Percentiles rank a stretch among this genome's conserved stretches.
Conservation (phyloP, 176 grass and related monocot genomes). For the Aegilops speltoides region DNA sequence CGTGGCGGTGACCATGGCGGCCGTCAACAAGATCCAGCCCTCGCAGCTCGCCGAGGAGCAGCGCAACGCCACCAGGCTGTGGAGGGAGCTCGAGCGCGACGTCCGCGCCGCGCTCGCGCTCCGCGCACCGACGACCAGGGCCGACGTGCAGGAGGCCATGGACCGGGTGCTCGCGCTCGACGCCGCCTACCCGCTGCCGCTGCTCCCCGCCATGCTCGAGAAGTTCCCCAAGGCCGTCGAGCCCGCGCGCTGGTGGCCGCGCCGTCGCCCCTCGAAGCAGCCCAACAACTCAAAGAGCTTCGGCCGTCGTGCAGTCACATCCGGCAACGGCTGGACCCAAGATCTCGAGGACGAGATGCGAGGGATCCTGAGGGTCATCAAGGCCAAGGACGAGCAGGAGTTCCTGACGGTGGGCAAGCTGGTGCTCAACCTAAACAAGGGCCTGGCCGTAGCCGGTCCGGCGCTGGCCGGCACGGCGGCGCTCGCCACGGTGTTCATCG, state of each 20-base stretch:
- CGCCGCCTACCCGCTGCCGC: neutral
- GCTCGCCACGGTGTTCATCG: too few species aligned
- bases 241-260: conserved; percentile 55
- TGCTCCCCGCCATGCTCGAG: conserved; percentile 13
- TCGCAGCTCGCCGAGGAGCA: conserved; percentile 76
- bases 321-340: too few species aligned
- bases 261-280: neutral
- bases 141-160: conserved; percentile 26
- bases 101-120: neutral
- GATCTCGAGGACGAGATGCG: too few species aligned
- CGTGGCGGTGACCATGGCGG: conserved; percentile 31
- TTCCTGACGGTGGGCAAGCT: too few species aligned
- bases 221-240: conserved; percentile 51
- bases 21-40: conserved; percentile 54
- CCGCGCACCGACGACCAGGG: neutral
- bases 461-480: too few species aligned
- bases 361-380: too few species aligned
- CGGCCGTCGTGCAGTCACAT: too few species aligned
- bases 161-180: neutral
- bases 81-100: conserved; percentile 43
- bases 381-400: too few species aligned
- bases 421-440: too few species aligned
- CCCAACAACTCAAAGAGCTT: too few species aligned
- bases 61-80: conserved; percentile 54
- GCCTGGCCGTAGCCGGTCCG: too few species aligned